Percentiles rank a stretch among this genome's conserved stretches.
phyloP scores from a whole-genome alignment of 257 asterid species.

The Phtheirospermum japonicum region DNA sequence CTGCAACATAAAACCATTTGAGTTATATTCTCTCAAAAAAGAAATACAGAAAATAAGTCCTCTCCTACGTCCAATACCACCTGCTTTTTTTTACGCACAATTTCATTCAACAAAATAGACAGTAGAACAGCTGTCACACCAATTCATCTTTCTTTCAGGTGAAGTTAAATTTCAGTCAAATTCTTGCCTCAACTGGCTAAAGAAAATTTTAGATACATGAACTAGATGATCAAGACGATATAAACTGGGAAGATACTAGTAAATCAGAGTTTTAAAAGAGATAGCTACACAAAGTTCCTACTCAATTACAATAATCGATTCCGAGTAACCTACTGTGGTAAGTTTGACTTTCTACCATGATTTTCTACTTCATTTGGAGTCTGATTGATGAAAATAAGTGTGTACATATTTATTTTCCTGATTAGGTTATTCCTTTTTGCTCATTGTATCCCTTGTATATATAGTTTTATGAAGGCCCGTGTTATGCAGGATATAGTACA shows the following conservation, averaged over 20 bases:
- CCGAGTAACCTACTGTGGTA: neutral
- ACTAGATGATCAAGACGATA: slow-evolving; percentile 7
- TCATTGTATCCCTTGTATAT: neutral
- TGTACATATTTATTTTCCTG: neutral
- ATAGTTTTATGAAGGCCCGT: neutral
- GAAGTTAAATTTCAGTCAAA: neutral
- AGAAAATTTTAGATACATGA: neutral
- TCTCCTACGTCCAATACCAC: too few species aligned
- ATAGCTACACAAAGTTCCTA: slow-evolving; percentile 10
- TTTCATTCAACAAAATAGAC: too few species aligned
- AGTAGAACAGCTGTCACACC: too few species aligned
- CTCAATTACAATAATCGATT: neutral
- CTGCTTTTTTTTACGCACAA: too few species aligned
- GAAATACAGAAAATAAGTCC: neutral
- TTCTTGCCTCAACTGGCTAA: slow-evolving; percentile 17
- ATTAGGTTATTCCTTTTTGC: neutral
- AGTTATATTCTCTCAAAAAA: neutral
- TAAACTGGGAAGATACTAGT: slow-evolving; percentile 1
- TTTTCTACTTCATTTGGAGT: neutral
- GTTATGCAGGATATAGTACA: neutral
- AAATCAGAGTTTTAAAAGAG: neutral
- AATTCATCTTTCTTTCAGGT: neutral
- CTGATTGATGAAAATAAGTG: neutral
- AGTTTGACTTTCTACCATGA: neutral
- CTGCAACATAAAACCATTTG: slow-evolving; percentile 40